Percentiles rank a stretch among this genome's conserved stretches.
These are phyloP conservation scores for Sclerotinia spermophila DNA, from an alignment of 2,329 filamentous ascomycete genomes.

Conservation along the genomic window DNA sequence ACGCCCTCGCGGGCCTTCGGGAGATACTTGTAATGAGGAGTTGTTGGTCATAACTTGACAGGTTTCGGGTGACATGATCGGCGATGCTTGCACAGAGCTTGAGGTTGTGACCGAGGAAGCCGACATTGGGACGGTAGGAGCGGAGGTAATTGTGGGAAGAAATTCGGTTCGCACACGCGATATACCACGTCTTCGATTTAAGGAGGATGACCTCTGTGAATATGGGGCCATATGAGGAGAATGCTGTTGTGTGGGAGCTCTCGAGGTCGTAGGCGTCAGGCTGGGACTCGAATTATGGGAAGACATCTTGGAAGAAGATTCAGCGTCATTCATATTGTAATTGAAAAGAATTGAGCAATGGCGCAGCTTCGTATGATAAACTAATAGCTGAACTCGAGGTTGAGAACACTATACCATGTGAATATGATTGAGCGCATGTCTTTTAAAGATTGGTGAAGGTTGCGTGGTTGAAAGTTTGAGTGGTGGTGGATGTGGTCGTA, in stretches of 20 bases:
- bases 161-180: conserved; percentile 36
- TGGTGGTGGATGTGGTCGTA: neutral
- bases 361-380: conserved; percentile 1
- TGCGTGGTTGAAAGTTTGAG: neutral
- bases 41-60: conserved; percentile 50
- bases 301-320: conserved; percentile 10
- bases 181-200: conserved; percentile 26
- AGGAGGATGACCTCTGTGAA: conserved; percentile 16
- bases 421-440: conserved; percentile 17
- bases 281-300: conserved; percentile 12
- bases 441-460: neutral
- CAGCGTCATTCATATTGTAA: neutral
- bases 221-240: conserved; percentile 8
- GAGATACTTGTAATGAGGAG: conserved; percentile 64
- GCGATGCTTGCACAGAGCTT: conserved; percentile 53
- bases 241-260: conserved; percentile 1
- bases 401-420: conserved; percentile 13
- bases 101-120: conserved; percentile 53
- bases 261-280: neutral
- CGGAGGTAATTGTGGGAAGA: conserved; percentile 29
- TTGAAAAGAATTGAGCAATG: neutral
- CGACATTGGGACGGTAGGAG: conserved; percentile 46
- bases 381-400: conserved; percentile 14
- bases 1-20: conserved; percentile 56
- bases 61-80: conserved; percentile 54